phyloP scores from a whole-genome alignment of 495 filamentous ascomycete genomes.

The Penicillium flavigenum region DNA sequence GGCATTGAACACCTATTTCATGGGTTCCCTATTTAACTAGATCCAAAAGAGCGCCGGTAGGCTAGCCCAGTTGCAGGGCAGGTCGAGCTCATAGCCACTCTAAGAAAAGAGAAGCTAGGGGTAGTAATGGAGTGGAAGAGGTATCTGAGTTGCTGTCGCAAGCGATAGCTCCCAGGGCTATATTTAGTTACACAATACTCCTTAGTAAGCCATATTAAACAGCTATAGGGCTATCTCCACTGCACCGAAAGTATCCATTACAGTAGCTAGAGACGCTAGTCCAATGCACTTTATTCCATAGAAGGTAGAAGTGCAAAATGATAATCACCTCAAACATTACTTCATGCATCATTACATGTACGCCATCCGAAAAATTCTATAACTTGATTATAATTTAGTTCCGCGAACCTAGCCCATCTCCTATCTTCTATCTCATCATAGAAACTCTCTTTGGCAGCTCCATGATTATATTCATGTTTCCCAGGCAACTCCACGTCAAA shows the following conservation, averaged over 20 bases:
- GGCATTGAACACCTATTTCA: conserved; percentile 1
- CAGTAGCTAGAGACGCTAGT: background rate
- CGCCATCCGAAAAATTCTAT: background rate
- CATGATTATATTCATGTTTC: conserved; percentile 1
- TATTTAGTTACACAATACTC: too few species aligned
- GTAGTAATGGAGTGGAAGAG: conserved; percentile 3
- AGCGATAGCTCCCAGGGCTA: too few species aligned
- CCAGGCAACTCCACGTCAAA: conserved; percentile 2
- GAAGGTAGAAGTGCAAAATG: conserved; percentile 1
- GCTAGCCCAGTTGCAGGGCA: background rate
- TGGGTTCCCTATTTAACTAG: background rate
- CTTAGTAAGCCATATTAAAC: too few species aligned
- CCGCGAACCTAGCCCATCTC: background rate
- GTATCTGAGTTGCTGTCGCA: too few species aligned
- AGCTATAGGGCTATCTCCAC: conserved; percentile 2
- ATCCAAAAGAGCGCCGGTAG: background rate
- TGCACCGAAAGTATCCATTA: background rate
- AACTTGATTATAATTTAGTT: background rate
- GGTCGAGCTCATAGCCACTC: background rate
- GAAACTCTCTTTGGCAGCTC: conserved; percentile 1
- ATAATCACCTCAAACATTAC: conserved; percentile 1
- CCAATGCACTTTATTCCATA: background rate
- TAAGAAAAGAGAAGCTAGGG: background rate
- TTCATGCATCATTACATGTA: conserved; percentile 3
- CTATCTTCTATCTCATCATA: background rate